A percentile compares a stretch with the other conserved stretches of the same genome.
These are phyloP conservation scores for Elsinoe arachidis DNA, from an alignment of 2,329 filamentous ascomycete species.

Conservation along the genomic window DNA sequence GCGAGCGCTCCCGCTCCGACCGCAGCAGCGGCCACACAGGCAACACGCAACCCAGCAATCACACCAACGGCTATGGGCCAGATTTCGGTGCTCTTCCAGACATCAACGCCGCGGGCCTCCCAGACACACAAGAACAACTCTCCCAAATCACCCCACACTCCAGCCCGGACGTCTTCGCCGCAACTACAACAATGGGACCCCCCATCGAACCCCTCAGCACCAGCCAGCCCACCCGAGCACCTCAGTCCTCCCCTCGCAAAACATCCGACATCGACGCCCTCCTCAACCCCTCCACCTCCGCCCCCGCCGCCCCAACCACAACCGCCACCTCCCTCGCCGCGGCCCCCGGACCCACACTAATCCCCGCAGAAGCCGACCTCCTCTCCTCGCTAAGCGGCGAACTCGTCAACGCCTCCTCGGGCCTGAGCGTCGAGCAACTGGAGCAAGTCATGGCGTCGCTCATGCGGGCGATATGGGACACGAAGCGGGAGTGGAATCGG, in stretches of 20 bases:
- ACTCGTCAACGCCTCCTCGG: conserved; percentile 60
- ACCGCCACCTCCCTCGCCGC: conserved; percentile 8
- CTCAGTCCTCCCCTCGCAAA: conserved; percentile 3
- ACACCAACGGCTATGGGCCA: conserved; percentile 43
- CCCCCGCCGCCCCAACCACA: background rate
- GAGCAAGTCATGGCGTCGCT: conserved; percentile 86
- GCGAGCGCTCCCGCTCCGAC: conserved; percentile 45
- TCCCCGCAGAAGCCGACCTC: conserved; percentile 40
- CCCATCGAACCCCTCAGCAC: conserved; percentile 20
- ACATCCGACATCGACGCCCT: conserved; percentile 30
- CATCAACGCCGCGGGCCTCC: conserved; percentile 43
- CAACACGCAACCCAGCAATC: conserved; percentile 67
- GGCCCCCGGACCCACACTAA: conserved; percentile 20
- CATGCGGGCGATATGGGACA: conserved; percentile 84
- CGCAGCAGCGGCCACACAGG: conserved; percentile 46
- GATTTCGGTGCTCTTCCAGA: conserved; percentile 47
- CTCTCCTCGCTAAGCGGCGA: conserved; percentile 52
- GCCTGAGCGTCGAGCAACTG: conserved; percentile 83
- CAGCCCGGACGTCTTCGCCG: conserved; percentile 24
- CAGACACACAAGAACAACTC: conserved; percentile 51
- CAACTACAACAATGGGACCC: conserved; percentile 23
- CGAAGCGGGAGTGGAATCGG: conserved; percentile 74
- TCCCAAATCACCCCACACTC: conserved; percentile 31
- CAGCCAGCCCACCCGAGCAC: conserved; percentile 9
- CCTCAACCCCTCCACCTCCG: conserved; percentile 28